Conservation (phyloP, 164 flowering plant species). For the Vitis labrusca region DNA sequence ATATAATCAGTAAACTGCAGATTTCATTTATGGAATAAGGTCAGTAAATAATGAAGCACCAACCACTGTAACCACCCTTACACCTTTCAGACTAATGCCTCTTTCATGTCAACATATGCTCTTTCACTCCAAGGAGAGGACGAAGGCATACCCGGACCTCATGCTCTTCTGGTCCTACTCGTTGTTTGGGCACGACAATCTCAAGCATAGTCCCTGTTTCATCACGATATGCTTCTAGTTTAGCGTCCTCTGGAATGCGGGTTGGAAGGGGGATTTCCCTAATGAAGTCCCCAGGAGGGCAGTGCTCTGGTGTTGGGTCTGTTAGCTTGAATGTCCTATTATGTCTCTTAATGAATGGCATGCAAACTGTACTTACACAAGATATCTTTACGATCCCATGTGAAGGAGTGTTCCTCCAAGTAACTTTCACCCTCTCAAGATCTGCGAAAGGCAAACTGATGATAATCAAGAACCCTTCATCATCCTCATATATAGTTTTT, state of each 20-base stretch:
- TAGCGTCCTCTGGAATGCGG: slow-evolving; percentile 43
- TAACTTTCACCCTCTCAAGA: slow-evolving; percentile 38
- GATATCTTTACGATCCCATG: slow-evolving; percentile 40
- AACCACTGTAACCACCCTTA: not conserved
- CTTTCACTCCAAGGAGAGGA: slow-evolving; percentile 24
- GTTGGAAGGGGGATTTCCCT: slow-evolving; percentile 36
- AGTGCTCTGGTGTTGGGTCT: slow-evolving; percentile 41
- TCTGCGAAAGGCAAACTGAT: slow-evolving; percentile 40
- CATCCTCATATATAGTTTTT: slow-evolving; percentile 45
- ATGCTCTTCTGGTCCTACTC: slow-evolving; percentile 41
- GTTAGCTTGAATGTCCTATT: slow-evolving; percentile 41
- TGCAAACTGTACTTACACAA: slow-evolving; percentile 29
- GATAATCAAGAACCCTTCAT: slow-evolving; percentile 34
- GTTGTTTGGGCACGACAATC: slow-evolving; percentile 38
- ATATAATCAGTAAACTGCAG: not conserved
- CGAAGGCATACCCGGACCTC: slow-evolving; percentile 43
- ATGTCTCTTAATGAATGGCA: slow-evolving; percentile 29
- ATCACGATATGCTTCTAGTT: slow-evolving; percentile 38
- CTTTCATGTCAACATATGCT: slow-evolving; percentile 20
- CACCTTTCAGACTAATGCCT: slow-evolving; percentile 6
- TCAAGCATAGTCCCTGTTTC: slow-evolving; percentile 37
- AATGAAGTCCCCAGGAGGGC: slow-evolving; percentile 40
- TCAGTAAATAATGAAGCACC: slow-evolving; percentile 6
- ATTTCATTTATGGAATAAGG: slow-evolving; percentile 6
- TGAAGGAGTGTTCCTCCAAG: slow-evolving; percentile 36